A percentile compares a stretch with the other conserved stretches of the same genome.
Evolutionary conservation across 768 basidiomycete genomes (phyloP).

Genomic region (Crepidotus variabilis): DNA sequence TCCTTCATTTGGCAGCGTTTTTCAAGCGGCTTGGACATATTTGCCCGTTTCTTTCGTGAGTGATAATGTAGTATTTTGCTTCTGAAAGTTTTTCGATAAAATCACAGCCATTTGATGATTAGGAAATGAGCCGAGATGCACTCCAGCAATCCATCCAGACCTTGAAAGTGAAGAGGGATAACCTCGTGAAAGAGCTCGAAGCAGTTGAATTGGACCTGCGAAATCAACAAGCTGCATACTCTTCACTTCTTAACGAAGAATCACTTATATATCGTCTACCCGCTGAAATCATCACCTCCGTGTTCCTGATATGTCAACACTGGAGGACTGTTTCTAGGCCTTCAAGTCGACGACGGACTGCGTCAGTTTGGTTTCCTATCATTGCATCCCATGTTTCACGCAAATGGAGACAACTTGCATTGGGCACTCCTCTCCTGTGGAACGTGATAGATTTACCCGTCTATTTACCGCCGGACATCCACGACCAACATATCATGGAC

Average conservation of each 20-base stretch:
- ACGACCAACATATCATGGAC: slow-evolving; percentile 14
- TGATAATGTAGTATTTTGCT: no score
- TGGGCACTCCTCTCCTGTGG: slow-evolving; percentile 43
- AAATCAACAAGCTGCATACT: slow-evolving; percentile 26
- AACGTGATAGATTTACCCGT: slow-evolving; percentile 31
- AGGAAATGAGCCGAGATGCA: slow-evolving; percentile 4
- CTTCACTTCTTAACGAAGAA: slow-evolving; percentile 30
- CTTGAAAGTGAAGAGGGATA: slow-evolving; percentile 23
- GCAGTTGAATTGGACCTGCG: slow-evolving; percentile 28
- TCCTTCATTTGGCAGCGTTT: no score
- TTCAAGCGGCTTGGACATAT: no score
- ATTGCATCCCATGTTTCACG: slow-evolving; percentile 41
- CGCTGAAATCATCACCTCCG: slow-evolving; percentile 33
- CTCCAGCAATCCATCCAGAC: slow-evolving; percentile 17
- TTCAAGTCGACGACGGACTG: neutral
- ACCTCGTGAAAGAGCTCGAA: slow-evolving; percentile 31
- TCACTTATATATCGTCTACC: slow-evolving; percentile 33
- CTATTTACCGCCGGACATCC: slow-evolving; percentile 15
- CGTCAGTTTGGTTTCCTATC: slow-evolving; percentile 28
- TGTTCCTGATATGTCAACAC: slow-evolving; percentile 33
- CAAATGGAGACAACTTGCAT: slow-evolving; percentile 38
- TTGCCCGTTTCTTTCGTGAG: no score
- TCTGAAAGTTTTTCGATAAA: neutral
- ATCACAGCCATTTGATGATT: neutral
- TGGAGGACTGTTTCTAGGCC: no score